A percentile compares a stretch with the other conserved stretches of the same genome.
Evolutionary conservation across 1,284 basidiomycete species (phyloP).

Genomic region (Athelia sp.): DNA sequence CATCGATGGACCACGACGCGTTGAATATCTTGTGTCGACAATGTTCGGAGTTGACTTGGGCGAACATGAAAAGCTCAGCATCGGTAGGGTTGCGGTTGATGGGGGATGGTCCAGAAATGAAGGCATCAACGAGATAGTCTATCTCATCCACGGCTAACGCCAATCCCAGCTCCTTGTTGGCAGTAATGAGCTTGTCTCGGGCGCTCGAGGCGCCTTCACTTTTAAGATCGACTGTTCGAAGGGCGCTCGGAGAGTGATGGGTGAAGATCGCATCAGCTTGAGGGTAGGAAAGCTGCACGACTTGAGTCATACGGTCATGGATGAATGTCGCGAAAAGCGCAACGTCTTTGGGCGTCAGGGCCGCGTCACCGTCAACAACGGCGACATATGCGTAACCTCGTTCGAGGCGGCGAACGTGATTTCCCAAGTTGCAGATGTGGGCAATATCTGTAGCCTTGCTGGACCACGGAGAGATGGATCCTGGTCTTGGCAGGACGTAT

Average conservation of each 20-base stretch:
- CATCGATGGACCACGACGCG: conserved; percentile 92
- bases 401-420: conserved; percentile 76
- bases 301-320: conserved; percentile 96
- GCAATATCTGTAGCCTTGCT: conserved; percentile 97
- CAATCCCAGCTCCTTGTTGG: conserved; percentile 86
- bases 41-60: conserved; percentile 99
- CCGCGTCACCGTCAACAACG: conserved; percentile 35
- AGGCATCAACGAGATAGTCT: conserved; percentile 89
- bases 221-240: conserved; percentile 67
- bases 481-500: conserved; percentile 77
- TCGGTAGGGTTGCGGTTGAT: conserved; percentile 86
- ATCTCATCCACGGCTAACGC: conserved; percentile 91
- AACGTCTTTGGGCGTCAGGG: conserved; percentile 39
- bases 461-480: conserved; percentile 90
- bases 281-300: conserved; percentile 57
- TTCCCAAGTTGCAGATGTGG: conserved; percentile 76
- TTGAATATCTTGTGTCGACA: conserved; percentile 99
- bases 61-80: conserved; percentile 99
- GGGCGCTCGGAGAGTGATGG: conserved; percentile 61
- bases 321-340: conserved; percentile 58
- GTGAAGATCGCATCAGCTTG: conserved; percentile 64
- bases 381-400: conserved; percentile 78
- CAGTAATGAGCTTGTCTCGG: conserved; percentile 59
- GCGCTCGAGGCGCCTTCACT: conserved; percentile 29
- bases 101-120: conserved; percentile 61